phyloP scores from a whole-genome alignment of 345 rosid genomes.

The Raphanus sativus region DNA sequence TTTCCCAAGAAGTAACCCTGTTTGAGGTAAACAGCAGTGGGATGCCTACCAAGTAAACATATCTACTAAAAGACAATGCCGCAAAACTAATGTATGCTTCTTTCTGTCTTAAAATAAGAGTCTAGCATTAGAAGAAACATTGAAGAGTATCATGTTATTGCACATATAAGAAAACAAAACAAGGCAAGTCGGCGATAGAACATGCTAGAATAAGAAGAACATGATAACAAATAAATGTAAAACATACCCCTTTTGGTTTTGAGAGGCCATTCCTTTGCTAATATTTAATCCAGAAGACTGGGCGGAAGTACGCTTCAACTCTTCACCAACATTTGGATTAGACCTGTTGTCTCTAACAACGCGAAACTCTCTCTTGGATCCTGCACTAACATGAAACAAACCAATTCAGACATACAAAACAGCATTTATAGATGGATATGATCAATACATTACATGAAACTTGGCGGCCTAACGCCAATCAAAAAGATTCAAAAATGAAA shows the following conservation, averaged over 20 bases:
- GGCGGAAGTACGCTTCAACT: conserved; percentile 1
- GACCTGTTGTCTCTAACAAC: conserved; percentile 11
- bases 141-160: not conserved
- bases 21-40: not conserved
- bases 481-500: not conserved
- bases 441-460: not conserved
- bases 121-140: not conserved
- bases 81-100: no score
- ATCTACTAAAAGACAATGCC: not conserved
- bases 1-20: not conserved
- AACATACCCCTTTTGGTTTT: not conserved
- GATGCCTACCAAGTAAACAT: not conserved
- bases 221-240: not conserved
- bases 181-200: not conserved
- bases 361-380: conserved; percentile 4
- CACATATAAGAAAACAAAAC: not conserved
- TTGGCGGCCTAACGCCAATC: not conserved
- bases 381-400: conserved; percentile 8
- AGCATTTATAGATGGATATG: not conserved
- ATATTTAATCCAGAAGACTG: conserved; percentile 2
- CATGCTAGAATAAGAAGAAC: not conserved
- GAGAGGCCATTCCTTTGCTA: not conserved
- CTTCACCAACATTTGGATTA: conserved; percentile 9
- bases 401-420: not conserved
- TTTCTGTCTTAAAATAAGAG: no score